phyloP scores from a whole-genome alignment of 345 rosid genomes.

The Eucalyptus viminalis region DNA sequence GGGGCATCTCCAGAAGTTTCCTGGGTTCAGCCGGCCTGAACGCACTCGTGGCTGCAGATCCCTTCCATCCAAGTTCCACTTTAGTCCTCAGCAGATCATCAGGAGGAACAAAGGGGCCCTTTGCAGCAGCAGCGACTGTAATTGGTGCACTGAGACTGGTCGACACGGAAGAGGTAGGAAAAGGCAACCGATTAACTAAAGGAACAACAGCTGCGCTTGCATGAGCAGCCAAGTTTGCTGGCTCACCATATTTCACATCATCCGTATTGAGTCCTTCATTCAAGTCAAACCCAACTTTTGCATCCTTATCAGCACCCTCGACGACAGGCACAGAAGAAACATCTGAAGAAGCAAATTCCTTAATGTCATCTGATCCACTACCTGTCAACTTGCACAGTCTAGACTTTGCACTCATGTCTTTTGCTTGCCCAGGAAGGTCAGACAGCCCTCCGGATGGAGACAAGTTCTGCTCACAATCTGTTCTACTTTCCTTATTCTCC shows the following conservation, averaged over 20 bases:
- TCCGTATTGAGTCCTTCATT: conserved; percentile 70
- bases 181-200: conserved; percentile 19
- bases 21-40: conserved; percentile 96
- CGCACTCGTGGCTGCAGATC: conserved; percentile 97
- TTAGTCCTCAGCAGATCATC: conserved; percentile 59
- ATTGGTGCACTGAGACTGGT: conserved; percentile 48
- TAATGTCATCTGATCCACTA: conserved; percentile 29
- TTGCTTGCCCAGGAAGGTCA: not conserved
- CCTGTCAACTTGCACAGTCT: conserved; percentile 13
- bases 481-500: conserved; percentile 6
- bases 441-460: not conserved
- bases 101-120: conserved; percentile 73
- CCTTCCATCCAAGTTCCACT: conserved; percentile 87
- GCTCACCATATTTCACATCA: conserved; percentile 34
- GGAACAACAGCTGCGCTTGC: conserved; percentile 25
- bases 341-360: conserved; percentile 23
- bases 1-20: conserved; percentile 30
- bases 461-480: not conserved
- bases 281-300: conserved; percentile 68
- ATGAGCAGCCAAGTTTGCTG: conserved; percentile 16
- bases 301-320: conserved; percentile 27
- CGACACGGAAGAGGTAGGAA: conserved; percentile 29
- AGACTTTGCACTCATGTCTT: conserved; percentile 11
- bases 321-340: conserved; percentile 4
- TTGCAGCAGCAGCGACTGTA: conserved; percentile 85